phyloP scores from a whole-genome alignment of 1,284 basidiomycete species.

The Stygiomarasmius scandens region DNA sequence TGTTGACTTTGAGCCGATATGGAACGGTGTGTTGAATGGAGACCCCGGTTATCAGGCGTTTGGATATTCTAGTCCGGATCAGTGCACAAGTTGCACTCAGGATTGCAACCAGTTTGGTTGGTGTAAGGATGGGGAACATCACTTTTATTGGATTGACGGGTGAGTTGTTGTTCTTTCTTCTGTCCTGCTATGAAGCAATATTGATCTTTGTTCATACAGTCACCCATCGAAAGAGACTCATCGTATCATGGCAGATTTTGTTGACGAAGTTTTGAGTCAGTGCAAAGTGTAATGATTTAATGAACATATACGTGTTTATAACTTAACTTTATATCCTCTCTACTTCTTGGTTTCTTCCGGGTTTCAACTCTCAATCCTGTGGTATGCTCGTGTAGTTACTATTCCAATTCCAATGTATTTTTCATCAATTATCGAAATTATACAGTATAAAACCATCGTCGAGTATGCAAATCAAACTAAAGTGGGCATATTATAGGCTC shows the following conservation, averaged over 20 bases:
- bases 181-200: background rate
- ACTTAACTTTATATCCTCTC: no score
- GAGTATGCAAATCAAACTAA: no score
- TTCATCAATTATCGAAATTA: no score
- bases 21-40: slow-evolving; percentile 37
- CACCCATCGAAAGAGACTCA: slow-evolving; percentile 44
- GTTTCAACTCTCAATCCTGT: no score
- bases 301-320: no score
- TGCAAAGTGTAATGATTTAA: slow-evolving; percentile 1
- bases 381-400: no score
- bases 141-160: slow-evolving; percentile 45
- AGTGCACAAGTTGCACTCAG: slow-evolving; percentile 23
- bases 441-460: no score
- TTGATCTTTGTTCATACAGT: slow-evolving; percentile 23
- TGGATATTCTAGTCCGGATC: slow-evolving; percentile 35
- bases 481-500: no score
- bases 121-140: slow-evolving; percentile 40
- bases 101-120: slow-evolving; percentile 13
- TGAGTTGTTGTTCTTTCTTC: slow-evolving; percentile 22
- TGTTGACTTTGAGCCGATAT: slow-evolving; percentile 38
- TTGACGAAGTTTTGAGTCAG: slow-evolving; percentile 31
- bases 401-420: no score
- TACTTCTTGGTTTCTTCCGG: no score
- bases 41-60: slow-evolving; percentile 36
- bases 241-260: slow-evolving; percentile 47